Evolutionary conservation across 257 asterid species (phyloP).

Genomic region (Nicotiana attenuata): DNA sequence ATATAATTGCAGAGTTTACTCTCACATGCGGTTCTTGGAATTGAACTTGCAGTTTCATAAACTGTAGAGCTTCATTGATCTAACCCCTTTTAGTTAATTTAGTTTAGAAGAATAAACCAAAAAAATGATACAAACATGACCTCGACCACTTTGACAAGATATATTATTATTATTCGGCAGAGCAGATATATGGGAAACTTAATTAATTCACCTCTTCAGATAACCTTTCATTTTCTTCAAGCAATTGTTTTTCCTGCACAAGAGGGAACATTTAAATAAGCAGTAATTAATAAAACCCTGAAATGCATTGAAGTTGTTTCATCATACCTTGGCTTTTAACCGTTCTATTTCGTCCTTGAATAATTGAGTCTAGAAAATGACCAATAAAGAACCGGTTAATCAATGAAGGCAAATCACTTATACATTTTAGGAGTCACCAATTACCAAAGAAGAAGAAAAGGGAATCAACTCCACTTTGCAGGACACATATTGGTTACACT

Average conservation of each 20-base stretch:
- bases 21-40: not conserved
- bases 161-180: too few relatives aligned
- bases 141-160: not conserved
- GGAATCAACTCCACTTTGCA: not conserved
- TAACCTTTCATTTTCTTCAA: constrained; percentile 28
- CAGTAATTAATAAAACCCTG: not conserved
- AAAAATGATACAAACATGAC: not conserved
- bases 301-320: not conserved
- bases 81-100: not conserved
- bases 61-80: not conserved
- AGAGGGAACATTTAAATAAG: not conserved
- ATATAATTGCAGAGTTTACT: not conserved
- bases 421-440: not conserved
- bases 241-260: constrained; percentile 22
- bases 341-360: constrained; percentile 25
- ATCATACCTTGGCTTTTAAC: constrained; percentile 29
- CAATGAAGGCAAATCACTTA: not conserved
- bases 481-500: too few relatives aligned
- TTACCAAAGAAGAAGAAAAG: not conserved
- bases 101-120: not conserved
- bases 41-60: not conserved
- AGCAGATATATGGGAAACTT: not conserved
- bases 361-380: constrained; percentile 23
- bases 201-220: constrained; percentile 17
- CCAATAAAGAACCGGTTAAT: constrained; percentile 3